phyloP scores from a whole-genome alignment of 2,329 filamentous ascomycete species.

The Huntiella bhutanensis region DNA sequence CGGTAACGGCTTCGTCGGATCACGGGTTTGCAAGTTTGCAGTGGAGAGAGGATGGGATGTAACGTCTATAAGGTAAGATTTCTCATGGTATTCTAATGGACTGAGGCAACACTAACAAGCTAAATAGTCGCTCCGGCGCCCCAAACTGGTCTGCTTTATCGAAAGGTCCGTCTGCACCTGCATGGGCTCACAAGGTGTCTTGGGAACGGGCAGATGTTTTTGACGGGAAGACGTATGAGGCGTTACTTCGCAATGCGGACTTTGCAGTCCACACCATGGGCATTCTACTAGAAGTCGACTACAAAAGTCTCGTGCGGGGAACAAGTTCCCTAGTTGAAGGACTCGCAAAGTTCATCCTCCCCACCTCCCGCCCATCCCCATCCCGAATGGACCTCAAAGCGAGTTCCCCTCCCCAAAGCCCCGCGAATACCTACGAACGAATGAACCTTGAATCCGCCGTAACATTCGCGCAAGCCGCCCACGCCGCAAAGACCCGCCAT shows the following conservation, averaged over 20 bases:
- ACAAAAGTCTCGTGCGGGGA: constrained; percentile 79
- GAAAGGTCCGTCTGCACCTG: constrained; percentile 47
- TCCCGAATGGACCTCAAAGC: background rate
- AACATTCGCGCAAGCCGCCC: constrained; percentile 60
- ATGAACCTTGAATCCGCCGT: constrained; percentile 92
- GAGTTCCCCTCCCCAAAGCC: background rate
- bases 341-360: constrained; percentile 28
- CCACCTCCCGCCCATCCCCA: no score
- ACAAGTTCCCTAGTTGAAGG: constrained; percentile 46
- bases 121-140: constrained; percentile 63
- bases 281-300: constrained; percentile 90
- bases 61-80: constrained; percentile 63
- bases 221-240: constrained; percentile 58
- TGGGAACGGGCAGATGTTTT: constrained; percentile 86
- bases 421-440: constrained; percentile 46
- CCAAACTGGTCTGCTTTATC: constrained; percentile 70
- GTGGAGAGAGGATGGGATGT: constrained; percentile 78
- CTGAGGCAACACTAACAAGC: background rate
- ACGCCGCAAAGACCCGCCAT: constrained; percentile 39
- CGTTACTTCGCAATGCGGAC: constrained; percentile 56
- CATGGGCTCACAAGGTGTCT: constrained; percentile 64
- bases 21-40: constrained; percentile 78
- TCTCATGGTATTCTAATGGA: background rate
- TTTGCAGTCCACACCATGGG: constrained; percentile 91
- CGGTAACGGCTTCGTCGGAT: constrained; percentile 80